phyloP scores from a whole-genome alignment of 805 yeast genomes.

The Starmerella sirachaensis region DNA sequence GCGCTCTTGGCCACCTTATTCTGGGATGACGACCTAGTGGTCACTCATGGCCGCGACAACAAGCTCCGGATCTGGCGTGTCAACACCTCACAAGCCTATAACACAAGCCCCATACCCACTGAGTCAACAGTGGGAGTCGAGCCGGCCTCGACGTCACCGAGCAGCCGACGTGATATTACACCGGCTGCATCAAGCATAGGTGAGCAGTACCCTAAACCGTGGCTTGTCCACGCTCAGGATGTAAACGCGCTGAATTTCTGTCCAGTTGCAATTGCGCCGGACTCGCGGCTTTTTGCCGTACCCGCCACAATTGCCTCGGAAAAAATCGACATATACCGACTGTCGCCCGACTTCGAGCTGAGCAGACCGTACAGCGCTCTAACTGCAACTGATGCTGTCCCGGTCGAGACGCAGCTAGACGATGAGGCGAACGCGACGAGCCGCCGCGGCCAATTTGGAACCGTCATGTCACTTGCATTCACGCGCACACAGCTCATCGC shows the following conservation, averaged over 20 bases:
- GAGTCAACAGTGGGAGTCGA: slow-evolving; percentile 16
- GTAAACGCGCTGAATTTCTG: slow-evolving; percentile 66
- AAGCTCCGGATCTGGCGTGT: slow-evolving; percentile 28
- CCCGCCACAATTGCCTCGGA: slow-evolving; percentile 58
- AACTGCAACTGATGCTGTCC: slow-evolving; percentile 10
- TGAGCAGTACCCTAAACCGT: slow-evolving; percentile 26
- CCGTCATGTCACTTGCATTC: slow-evolving; percentile 60
- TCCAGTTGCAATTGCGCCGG: slow-evolving; percentile 37
- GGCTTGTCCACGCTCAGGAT: slow-evolving; percentile 41
- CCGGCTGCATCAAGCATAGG: too few relatives aligned
- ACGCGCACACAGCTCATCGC: slow-evolving; percentile 27
- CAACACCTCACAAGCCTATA: slow-evolving; percentile 28
- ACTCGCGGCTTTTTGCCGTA: slow-evolving; percentile 33
- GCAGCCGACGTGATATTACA: too few relatives aligned
- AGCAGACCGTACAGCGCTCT: slow-evolving; percentile 18
- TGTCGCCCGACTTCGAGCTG: slow-evolving; percentile 22
- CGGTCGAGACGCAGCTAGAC: slow-evolving; percentile 9
- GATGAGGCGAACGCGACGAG: slow-evolving; percentile 16
- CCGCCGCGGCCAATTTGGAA: slow-evolving; percentile 26
- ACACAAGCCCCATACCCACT: slow-evolving; percentile 24
- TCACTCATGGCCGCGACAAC: slow-evolving; percentile 63
- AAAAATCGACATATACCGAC: slow-evolving; percentile 47
- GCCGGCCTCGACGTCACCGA: too few relatives aligned
- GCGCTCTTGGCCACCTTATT: slow-evolving; percentile 41
- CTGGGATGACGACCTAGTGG: slow-evolving; percentile 26